Conservation (phyloP, 176 grass and related monocot species). For the Zoysia japonica region DNA sequence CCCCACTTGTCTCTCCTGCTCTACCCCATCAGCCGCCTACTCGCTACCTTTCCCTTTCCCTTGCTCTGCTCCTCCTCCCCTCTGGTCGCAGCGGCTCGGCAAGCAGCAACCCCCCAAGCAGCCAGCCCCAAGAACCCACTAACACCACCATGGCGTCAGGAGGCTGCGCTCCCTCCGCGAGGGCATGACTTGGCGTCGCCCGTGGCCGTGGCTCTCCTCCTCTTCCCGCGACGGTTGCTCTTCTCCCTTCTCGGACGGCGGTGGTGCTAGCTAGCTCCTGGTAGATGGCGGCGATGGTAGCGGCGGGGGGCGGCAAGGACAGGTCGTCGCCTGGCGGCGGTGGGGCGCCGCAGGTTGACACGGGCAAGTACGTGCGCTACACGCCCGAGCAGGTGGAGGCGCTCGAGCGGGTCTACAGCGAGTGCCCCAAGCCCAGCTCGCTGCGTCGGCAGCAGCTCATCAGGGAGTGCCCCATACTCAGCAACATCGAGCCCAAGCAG, state of each 20-base stretch:
- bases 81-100: background rate
- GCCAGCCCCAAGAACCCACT: background rate
- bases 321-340: conserved; percentile 45
- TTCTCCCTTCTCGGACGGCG: conserved; percentile 21
- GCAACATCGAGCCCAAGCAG: conserved; percentile 94
- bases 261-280: background rate
- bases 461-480: conserved; percentile 75
- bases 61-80: no score
- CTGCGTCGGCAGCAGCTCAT: conserved; percentile 85
- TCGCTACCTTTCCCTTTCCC: conserved; percentile 26
- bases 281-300: conserved; percentile 60
- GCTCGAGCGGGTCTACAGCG: conserved; percentile 84
- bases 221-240: background rate
- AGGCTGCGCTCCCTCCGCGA: conserved; percentile 26
- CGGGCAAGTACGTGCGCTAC: conserved; percentile 92
- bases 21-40: background rate
- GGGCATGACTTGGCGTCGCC: conserved; percentile 53
- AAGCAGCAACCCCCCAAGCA: conserved; percentile 4
- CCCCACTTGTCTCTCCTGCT: conserved; percentile 13
- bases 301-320: conserved; percentile 45
- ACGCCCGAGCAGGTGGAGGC: conserved; percentile 98
- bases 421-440: conserved; percentile 98
- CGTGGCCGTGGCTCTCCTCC: conserved; percentile 48
- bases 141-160: conserved; percentile 46
- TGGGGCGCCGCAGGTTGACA: conserved; percentile 66